Evolutionary conservation across 208 protist species (phyloP).

Genomic region (Acanthamoeba lenticulata): DNA sequence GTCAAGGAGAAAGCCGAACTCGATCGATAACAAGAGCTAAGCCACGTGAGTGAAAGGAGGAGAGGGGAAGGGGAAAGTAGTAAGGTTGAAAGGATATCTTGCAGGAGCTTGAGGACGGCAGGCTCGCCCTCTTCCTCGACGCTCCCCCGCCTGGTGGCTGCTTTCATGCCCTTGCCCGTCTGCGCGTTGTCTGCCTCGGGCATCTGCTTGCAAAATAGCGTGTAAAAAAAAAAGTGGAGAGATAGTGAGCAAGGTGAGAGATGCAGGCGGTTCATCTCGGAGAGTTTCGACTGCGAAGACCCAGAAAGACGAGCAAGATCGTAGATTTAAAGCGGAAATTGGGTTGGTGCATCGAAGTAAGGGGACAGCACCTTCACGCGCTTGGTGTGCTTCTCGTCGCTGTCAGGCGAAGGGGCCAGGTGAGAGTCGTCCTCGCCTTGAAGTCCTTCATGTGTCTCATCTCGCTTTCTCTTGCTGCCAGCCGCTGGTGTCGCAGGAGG

Average conservation of each 20-base stretch:
- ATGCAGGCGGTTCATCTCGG: too few species aligned
- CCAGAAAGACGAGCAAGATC: not conserved
- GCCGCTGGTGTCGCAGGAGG: not conserved
- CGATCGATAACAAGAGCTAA: not conserved
- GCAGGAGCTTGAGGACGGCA: slow-evolving; percentile 26
- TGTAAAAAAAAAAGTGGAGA: not conserved
- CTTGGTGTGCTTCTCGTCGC: slow-evolving; percentile 5
- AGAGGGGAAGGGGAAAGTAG: not conserved
- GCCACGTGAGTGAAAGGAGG: not conserved
- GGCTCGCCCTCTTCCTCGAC: not conserved
- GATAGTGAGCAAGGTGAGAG: too few species aligned
- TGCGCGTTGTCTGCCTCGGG: not conserved
- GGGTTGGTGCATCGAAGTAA: too few species aligned
- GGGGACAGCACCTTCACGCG: not conserved
- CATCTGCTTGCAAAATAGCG: not conserved
- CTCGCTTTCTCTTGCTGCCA: slow-evolving; percentile 32
- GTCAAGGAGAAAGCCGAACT: not conserved
- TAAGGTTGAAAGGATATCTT: slow-evolving; percentile 63
- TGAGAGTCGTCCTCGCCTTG: not conserved
- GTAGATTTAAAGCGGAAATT: not conserved
- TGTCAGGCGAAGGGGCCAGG: not conserved
- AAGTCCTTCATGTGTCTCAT: not conserved
- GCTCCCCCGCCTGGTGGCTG: not conserved
- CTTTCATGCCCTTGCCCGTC: slow-evolving; percentile 14
- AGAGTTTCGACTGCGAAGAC: too few species aligned